phyloP scores from a whole-genome alignment of 2,329 filamentous ascomycete species.

The Xylaria polymorpha region DNA sequence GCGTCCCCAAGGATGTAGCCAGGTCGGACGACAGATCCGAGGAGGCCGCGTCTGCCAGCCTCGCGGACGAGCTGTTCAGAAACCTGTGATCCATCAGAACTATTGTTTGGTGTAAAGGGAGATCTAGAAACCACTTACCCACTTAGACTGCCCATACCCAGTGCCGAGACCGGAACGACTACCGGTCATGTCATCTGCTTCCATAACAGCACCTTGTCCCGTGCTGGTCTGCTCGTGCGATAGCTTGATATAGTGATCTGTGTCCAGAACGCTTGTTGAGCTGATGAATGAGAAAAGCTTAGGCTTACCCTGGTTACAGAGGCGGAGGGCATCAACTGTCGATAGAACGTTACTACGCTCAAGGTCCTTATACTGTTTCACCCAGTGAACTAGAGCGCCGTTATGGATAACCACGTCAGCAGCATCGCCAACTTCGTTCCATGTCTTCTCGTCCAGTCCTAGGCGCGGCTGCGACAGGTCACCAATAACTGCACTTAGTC shows the following conservation, averaged over 20 bases:
- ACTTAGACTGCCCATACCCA: conserved; percentile 93
- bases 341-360: conserved; percentile 81
- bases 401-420: conserved; percentile 86
- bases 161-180: conserved; percentile 81
- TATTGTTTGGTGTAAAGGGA: conserved; percentile 14
- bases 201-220: conserved; percentile 74
- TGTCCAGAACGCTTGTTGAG: conserved; percentile 86
- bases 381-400: conserved; percentile 84
- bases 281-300: conserved; percentile 86
- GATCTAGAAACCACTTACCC: conserved; percentile 55
- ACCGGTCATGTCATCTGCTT: conserved; percentile 82
- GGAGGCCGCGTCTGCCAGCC: conserved; percentile 80
- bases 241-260: conserved; percentile 80
- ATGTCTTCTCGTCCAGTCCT: conserved; percentile 74
- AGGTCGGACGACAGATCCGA: conserved; percentile 80
- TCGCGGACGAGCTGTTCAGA: conserved; percentile 76
- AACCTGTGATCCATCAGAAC: conserved; percentile 16
- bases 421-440: conserved; percentile 71
- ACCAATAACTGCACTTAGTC: conserved; percentile 76
- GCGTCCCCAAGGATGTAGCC: conserved; percentile 86
- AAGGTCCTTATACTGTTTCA: conserved; percentile 79
- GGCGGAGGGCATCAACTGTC: conserved; percentile 78
- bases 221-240: conserved; percentile 71
- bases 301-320: conserved; percentile 80
- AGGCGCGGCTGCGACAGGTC: conserved; percentile 79